These are phyloP conservation scores for Hymenoscyphus occultus DNA, from an alignment of 2,329 filamentous ascomycete genomes.

Conservation along the genomic window DNA sequence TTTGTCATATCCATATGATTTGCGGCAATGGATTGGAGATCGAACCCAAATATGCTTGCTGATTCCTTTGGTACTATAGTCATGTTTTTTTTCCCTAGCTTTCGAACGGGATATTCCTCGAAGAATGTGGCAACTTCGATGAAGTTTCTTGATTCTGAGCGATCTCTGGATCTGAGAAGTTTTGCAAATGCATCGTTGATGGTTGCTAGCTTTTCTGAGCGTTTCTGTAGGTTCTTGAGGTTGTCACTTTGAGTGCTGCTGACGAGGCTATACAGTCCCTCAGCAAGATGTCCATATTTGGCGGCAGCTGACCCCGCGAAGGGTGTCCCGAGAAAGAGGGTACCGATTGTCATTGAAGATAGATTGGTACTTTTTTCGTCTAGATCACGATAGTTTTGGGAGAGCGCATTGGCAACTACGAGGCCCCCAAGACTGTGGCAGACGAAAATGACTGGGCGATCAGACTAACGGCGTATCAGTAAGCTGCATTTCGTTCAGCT, in stretches of 20 bases:
- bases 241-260: not conserved
- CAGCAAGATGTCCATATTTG: not conserved
- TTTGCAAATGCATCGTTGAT: not conserved
- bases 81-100: not conserved
- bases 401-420: slow-evolving; percentile 29
- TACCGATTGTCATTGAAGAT: not conserved
- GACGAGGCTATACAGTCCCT: not conserved
- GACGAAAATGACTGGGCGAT: slow-evolving; percentile 37
- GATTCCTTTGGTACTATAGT: too few species aligned
- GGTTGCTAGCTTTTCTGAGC: not conserved
- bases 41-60: too few species aligned
- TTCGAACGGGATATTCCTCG: not conserved
- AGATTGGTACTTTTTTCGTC: not conserved
- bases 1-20: too few species aligned
- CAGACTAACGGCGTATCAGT: not conserved
- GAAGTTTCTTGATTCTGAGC: not conserved
- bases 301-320: slow-evolving; percentile 1
- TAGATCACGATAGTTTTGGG: not conserved
- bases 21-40: too few species aligned
- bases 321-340: not conserved
- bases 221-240: not conserved
- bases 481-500: too few species aligned
- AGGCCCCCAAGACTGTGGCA: slow-evolving; percentile 41
- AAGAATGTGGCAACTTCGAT: not conserved
- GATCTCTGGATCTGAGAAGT: not conserved